A percentile compares a stretch with the other conserved stretches of the same genome.
Evolutionary conservation across 2,329 filamentous ascomycete species (phyloP).

Genomic region (Neopestalotiopsis clavispora): DNA sequence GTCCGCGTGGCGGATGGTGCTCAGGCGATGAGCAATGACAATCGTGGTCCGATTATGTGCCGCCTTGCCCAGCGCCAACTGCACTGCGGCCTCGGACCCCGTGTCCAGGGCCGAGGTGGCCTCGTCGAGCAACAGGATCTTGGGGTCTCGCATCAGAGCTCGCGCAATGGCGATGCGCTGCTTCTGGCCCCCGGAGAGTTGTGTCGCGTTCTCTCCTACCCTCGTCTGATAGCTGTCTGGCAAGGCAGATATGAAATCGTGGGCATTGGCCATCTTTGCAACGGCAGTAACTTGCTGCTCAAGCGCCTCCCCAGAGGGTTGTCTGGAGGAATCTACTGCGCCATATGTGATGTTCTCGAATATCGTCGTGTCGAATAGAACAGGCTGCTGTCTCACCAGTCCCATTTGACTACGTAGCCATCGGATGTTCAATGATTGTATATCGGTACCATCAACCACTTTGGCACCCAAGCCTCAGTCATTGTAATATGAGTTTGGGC

Average conservation of each 20-base stretch:
- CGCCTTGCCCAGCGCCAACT: slow-evolving; percentile 77
- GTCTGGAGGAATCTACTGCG: slow-evolving; percentile 77
- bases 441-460: slow-evolving; percentile 78
- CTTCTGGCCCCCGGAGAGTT: slow-evolving; percentile 87
- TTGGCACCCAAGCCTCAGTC: no score
- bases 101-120: slow-evolving; percentile 76
- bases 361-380: slow-evolving; percentile 85
- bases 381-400: slow-evolving; percentile 87
- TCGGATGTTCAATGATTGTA: slow-evolving; percentile 77
- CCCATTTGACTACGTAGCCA: slow-evolving; percentile 91
- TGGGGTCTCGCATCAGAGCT: slow-evolving; percentile 82
- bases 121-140: slow-evolving; percentile 77
- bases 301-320: slow-evolving; percentile 64
- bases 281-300: slow-evolving; percentile 74
- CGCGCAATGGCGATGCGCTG: slow-evolving; percentile 91
- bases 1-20: slow-evolving; percentile 90
- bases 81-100: slow-evolving; percentile 76
- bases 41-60: slow-evolving; percentile 87
- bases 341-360: slow-evolving; percentile 85
- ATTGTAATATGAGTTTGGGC: no score
- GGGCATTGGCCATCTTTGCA: slow-evolving; percentile 85
- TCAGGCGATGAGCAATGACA: slow-evolving; percentile 85
- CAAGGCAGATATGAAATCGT: slow-evolving; percentile 84
- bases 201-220: slow-evolving; percentile 81
- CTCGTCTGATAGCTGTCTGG: slow-evolving; percentile 82